These are phyloP conservation scores for Cordyceps fumosorosea DNA, from an alignment of 2,329 filamentous ascomycete genomes.

Conservation along the genomic window DNA sequence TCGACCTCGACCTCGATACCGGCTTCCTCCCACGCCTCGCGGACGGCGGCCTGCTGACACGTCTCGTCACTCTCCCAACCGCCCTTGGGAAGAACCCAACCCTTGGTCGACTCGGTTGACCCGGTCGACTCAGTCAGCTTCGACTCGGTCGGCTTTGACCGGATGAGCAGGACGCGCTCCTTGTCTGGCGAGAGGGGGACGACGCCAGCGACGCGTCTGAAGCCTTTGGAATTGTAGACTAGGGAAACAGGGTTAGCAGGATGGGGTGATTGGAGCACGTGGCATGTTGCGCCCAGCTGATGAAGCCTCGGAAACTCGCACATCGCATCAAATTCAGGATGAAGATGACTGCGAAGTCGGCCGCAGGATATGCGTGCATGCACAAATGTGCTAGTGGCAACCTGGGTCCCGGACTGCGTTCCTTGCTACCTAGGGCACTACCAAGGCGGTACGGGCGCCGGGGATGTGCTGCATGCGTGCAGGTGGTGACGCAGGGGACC, in stretches of 20 bases:
- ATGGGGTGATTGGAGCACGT: constrained; percentile 13
- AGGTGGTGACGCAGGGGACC: constrained; percentile 1
- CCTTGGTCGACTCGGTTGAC: constrained; percentile 65
- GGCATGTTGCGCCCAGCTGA: neutral
- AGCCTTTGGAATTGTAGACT: constrained; percentile 91
- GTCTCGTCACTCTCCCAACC: constrained; percentile 96
- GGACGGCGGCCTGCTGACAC: constrained; percentile 73
- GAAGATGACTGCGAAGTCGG: neutral
- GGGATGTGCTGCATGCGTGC: neutral
- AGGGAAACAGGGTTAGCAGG: neutral
- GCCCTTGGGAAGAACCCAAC: constrained; percentile 96
- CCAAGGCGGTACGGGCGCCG: neutral
- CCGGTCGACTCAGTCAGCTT: too few species aligned
- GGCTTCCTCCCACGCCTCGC: constrained; percentile 97
- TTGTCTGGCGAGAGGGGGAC: constrained; percentile 85
- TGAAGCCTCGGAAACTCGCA: constrained; percentile 11
- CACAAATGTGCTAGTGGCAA: constrained; percentile 5
- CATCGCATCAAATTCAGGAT: neutral
- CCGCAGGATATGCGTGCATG: neutral
- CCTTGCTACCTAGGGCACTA: neutral
- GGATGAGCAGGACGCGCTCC: constrained; percentile 83
- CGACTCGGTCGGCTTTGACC: too few species aligned
- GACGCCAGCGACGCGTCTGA: constrained; percentile 89
- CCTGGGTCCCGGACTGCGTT: neutral
- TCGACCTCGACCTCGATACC: constrained; percentile 82